Base-by-base conservation (phyloP, 768 basidiomycete species). In the Rhizopogon vinicolor region DNA sequence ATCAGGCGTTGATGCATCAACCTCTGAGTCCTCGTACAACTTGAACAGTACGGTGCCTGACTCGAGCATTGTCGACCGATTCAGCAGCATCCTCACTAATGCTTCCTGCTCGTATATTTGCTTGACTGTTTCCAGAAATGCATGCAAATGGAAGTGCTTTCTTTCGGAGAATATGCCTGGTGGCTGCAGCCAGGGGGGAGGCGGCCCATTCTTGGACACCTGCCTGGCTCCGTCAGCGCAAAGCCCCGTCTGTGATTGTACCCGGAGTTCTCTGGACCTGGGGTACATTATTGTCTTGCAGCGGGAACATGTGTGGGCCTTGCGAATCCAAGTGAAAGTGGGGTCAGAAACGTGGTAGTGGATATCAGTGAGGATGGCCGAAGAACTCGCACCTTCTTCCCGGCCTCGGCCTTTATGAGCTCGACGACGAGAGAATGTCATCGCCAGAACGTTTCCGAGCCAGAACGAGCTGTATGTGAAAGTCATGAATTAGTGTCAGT, bases 181-280 rank as follows among this genome's bases (percentile, higher is more conserved):
- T 8, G 33, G 58, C 55, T 59, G 56, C 12, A 43, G 54, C 57
- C 57, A 56, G 18, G 31, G 12, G 9, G 54, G 57, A 16, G 46
- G 44, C 0, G 9, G 10, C 39, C 52, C 49, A 3, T 12, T 28
- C 14, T 55, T 41, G 35, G 41, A 48, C 5, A 25, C 40, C 16
- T 50, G 45, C 16, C 40, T 51, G 28, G 48, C 5, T 12, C 54
- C 12, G 16, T 42, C 54, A 2, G 54, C 37, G 3, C 54, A 31
- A 31, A 55, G 19, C 54, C 37, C 13, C 16, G 13, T 14, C 19
- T 50, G 25, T 61, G 60, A 19, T 60, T 61, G 44, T 57, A 40
- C 13, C 50, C 45, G 22, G 7, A 35, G 33, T 35, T 35, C 33
- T 35, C 33, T 25, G 53, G 53, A 41, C 39, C 22, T n/a, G 5